Base-by-base conservation (phyloP, 768 basidiomycete genomes). In the Amyloporia xantha region DNA sequence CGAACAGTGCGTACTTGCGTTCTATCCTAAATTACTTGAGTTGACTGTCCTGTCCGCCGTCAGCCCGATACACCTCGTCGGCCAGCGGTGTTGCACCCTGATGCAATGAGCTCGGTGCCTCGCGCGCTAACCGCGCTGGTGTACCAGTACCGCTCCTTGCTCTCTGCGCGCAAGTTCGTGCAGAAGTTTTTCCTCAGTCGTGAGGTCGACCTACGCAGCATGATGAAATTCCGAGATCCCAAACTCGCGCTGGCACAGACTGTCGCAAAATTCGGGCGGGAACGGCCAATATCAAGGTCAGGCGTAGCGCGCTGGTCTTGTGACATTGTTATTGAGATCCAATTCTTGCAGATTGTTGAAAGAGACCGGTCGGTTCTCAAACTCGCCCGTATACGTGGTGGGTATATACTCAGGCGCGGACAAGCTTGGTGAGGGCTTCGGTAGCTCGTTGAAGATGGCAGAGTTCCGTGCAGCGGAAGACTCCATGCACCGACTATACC, bases 401-500 rank as follows among this genome's bases (percentile, higher is more conserved):
- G 96, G 92, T 15, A 86, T 96, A 51, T 98, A 79, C 64, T 89
- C 82, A 20, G 91, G 82, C 35, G 73, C 68, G 50, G 89, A 80
- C 63, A 80, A 96, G 66, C 78, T 99, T 2, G 91, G 94, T 4
- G 94, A 99, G 67, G 93, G 94, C 12, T 91, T 94, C 61, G 96
- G 96, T 45, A 85, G 81, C 56, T 93, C 90, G 2, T 69, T 97
- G 47, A 84, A 80, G 65, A 98, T 98, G 95, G 92, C 92, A 13
- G 92, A 97, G 67, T 94, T 79, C 68, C 75, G 95, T 49, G 92
- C 91, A 13, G 86, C 87, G 7, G 91, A 95, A 67, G 90, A 93
- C 58, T 79, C 91, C 0, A 71, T 94, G 21, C 79, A 84, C 53
- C 76, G 90, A 37, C 71, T 93, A 19, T 94, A 91, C 67, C 78